Percentiles rank a stretch among this genome's conserved stretches.
Conservation (phyloP, 805 yeast species). For the Monosporozyma yasuniensis region DNA sequence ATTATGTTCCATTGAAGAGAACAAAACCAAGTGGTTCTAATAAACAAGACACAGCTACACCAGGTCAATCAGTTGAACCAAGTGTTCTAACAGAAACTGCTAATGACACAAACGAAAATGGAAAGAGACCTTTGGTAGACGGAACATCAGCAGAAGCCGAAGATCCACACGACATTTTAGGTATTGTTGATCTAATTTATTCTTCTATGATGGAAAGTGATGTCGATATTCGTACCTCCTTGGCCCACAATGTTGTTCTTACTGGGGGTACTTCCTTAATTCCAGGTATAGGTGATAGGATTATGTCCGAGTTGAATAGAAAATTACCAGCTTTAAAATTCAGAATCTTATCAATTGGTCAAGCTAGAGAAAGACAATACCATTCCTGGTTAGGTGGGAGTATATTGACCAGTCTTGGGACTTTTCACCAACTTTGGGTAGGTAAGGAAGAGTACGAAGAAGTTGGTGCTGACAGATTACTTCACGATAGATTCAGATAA, state of each 20-base stretch:
- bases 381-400: constrained; percentile 92
- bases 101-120: constrained; percentile 21
- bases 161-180: constrained; percentile 27
- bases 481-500: constrained; percentile 74
- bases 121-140: constrained; percentile 23
- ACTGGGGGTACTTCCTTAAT: constrained; percentile 78
- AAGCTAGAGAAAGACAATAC: constrained; percentile 63
- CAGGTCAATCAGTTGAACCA: constrained; percentile 16
- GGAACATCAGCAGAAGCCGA: constrained; percentile 6
- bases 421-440: constrained; percentile 94
- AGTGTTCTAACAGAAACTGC: constrained; percentile 11
- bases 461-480: constrained; percentile 73
- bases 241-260: constrained; percentile 80
- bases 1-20: constrained; percentile 68
- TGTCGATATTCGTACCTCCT: constrained; percentile 72
- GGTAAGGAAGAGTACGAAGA: constrained; percentile 80
- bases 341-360: constrained; percentile 75
- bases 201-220: constrained; percentile 50
- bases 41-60: constrained; percentile 27
- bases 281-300: constrained; percentile 72
- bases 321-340: constrained; percentile 79
- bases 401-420: constrained; percentile 78
- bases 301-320: constrained; percentile 59
- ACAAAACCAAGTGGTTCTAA: constrained; percentile 27
- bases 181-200: constrained; percentile 55